Evolutionary conservation across 2,329 filamentous ascomycete species (phyloP), one percentile per base, ranked within the genome.

Genomic region (Coniella lustricola): DNA sequence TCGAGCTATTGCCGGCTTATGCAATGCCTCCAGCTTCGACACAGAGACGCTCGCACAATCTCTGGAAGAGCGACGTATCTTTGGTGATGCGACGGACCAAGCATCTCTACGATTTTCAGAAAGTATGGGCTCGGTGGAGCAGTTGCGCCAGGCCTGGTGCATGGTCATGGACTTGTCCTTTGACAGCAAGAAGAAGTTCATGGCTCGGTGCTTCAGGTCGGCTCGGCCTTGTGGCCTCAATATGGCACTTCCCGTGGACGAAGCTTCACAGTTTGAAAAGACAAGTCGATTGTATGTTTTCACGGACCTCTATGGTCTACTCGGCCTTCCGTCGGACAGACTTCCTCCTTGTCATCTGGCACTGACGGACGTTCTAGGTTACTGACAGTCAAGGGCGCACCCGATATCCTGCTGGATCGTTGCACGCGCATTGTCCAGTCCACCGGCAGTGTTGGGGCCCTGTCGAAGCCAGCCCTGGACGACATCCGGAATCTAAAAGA

Each of bases 161-260:
- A 81, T 77, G 45, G 74, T 77, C 2, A 89, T 81, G 56, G 80
- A 85, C 46, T 69, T 87, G 22, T 78, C 83, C 0, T 90, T 90
- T 64, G 90, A 90, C 67, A 87, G 83, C 66, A 87, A 87, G 70
- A 90, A 89, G 67, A 90, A 90, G 64, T 90, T 82, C 61, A 90
- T 89, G 80, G 77, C 90, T 47, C 74, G 79, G 31, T 75, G 82
- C 0, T 76, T 84, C 42, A 70, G 70, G 2, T 55, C 75, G 34
- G 64, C 63, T 2, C 60, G 67, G 25, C 60, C 63, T n/a, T 63
- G 67, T 33, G 66, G 65, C 14, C 55, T 71, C 31, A 40, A 52
- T 2, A 49, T 63, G n/a, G 71, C 70, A 1, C 54, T 77, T 3
- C 62, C 69, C 1, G 46, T 57, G 3, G 57, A 55, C 7, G 67